Evolutionary conservation across 2,329 filamentous ascomycete species (phyloP).

Genomic region (Microsporum canis): DNA sequence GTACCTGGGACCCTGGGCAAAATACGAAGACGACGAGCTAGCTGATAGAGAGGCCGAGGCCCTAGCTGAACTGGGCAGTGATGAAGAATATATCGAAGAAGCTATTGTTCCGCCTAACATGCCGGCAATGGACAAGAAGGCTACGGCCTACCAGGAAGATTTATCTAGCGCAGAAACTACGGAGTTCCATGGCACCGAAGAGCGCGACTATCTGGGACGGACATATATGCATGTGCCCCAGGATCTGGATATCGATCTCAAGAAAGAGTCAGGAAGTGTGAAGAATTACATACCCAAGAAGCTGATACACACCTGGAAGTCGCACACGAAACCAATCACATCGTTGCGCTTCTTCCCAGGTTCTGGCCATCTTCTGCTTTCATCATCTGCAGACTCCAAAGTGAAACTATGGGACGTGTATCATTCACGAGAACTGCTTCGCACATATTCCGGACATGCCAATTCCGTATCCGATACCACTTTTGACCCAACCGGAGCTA

Average conservation of each 20-base stretch:
- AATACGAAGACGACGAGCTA: slow-evolving; percentile 61
- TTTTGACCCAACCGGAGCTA: slow-evolving; percentile 70
- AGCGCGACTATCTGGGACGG: slow-evolving; percentile 87
- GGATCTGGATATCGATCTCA: slow-evolving; percentile 74
- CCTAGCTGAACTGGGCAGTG: slow-evolving; percentile 61
- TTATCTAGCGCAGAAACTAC: slow-evolving; percentile 65
- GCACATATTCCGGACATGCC: slow-evolving; percentile 81
- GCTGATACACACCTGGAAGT: slow-evolving; percentile 78
- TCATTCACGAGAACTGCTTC: slow-evolving; percentile 74
- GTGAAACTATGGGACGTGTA: slow-evolving; percentile 94
- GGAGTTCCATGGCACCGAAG: slow-evolving; percentile 69
- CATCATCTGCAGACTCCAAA: slow-evolving; percentile 78
- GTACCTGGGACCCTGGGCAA: slow-evolving; percentile 92
- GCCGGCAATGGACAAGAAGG: slow-evolving; percentile 40
- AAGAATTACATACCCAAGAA: slow-evolving; percentile 96
- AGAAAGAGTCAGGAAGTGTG: slow-evolving; percentile 64
- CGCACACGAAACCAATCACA: slow-evolving; percentile 74
- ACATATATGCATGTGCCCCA: slow-evolving; percentile 97
- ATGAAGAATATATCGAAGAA: slow-evolving; percentile 71
- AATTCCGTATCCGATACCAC: slow-evolving; percentile 84
- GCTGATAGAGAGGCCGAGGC: slow-evolving; percentile 56
- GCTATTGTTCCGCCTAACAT: slow-evolving; percentile 46
- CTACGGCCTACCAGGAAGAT: slow-evolving; percentile 40
- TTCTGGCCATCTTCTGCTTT: slow-evolving; percentile 79
- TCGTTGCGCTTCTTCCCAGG: slow-evolving; percentile 79